Evolutionary conservation across 352 stramenopile genomes (phyloP), one percentile per base, ranked within the genome.

Genomic region (Pythium vanterpoolii): DNA sequence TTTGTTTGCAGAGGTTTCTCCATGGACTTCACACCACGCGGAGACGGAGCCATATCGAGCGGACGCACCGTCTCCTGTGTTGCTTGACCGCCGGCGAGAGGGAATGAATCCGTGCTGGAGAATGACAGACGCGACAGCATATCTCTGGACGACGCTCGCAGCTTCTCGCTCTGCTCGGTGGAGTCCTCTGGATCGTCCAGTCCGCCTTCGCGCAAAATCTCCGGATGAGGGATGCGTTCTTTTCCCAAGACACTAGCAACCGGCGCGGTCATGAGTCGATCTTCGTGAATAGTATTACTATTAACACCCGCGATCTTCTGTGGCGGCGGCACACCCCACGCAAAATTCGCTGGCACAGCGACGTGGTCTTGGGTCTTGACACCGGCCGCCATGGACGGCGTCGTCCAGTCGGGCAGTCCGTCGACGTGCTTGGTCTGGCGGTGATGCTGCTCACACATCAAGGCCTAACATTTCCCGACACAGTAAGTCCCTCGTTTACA

Each of bases 401-500:
- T 45, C 30, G 64, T 64, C 76, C 74, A 86, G 53, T 89, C 76
- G 3, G 70, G 71, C 23, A 80, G 44, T 31, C 74, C 79, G 19
- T 83, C 39, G n/a, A 69, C 73, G 43, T 77, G 69, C n/a, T 65
- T 54, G 28, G 66, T 69, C 38, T 87, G 76, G 5, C 63, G 67
- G 18, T 73, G 65, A 57, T 86, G 77, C 47, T 89, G 74, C 58
- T 87, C 75, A 36, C 75, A 86, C 31, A 76, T 39, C 10, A 89
- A 6, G 18, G 78, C 67, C 74, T 87, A 42, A 9, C 19, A 48
- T 18, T n/a, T 30, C n/a, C 42, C 16, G 27, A 3, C 26, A 48
- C 36, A 47, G 21, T n/a, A 11, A 13, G 31, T 36, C 31, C 26
- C 14, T 16, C 16, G 33, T 40, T 1, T 48, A 62, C 9, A 14